Base-by-base conservation (phyloP, 257 asterid species). In the Euphrasia confusa region DNA sequence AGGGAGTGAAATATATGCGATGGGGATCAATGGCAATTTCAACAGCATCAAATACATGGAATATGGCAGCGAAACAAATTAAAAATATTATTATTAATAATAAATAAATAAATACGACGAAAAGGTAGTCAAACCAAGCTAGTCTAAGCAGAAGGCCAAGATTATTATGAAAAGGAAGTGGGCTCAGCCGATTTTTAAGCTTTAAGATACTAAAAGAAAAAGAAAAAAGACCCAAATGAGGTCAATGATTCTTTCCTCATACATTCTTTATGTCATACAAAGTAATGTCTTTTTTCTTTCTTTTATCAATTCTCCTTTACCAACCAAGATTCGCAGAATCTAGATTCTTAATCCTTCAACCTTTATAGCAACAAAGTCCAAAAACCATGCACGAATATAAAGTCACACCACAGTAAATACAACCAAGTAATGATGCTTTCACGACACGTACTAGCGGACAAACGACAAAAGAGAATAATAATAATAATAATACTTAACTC, bases 301-400 rank as follows among this genome's bases (percentile, higher is more conserved):
- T 10, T 18, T 53, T 21, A 18, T 53, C 58, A 15, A 21, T 17
- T 53, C 58, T 10, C 10, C 9, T 35, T 7, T 14, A 4, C 33
- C 28, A 10, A 53, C 32, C 58, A 53, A 53, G 30, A 17, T 53
- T 53, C 6, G 32, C 58, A 8, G 15, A 45, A 10, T 45, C 18
- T 2, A 45, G 18, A n/a, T 45, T 45, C 7, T 1, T 21, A 54
- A 61, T 2, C 50, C 21, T 47, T 44, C 47, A 27, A 13, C 55
- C 39, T 13, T 24, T 33, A 30, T 12, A 55, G 63, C 32, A 56
- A 62, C 44, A 10, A 54, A 49, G 28, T 27, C 24, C 28, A 72
- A 60, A 47, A 61, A 57, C 4, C 54, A 58, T 14, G 50, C 64
- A 35, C 13, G n/a, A 7, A 15, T 7, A 37, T 37, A 15, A 56